Base-by-base conservation (phyloP, 73 alveolate genomes). In the Stentor roeselii region DNA sequence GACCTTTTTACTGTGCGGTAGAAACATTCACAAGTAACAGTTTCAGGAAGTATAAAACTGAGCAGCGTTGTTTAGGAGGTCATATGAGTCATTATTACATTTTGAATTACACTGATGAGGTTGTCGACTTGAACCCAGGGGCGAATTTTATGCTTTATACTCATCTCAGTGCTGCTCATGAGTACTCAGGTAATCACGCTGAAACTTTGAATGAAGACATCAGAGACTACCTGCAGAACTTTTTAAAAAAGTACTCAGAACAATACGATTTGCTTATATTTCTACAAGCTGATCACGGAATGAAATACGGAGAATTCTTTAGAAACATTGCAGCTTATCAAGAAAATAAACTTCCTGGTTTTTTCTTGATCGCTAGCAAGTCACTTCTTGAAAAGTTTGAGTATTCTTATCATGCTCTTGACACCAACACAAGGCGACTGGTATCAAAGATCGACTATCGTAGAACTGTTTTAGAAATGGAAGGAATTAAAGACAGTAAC, bases 121-220 rank as follows among this genome's bases (percentile, higher is more conserved):
- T 67, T 67, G 80, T 32, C 0, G 80, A 67, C 11, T 21, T 67
- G 41, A 21, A 67, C 34, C n/a, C 41, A 21, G 41, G 37, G 37
- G 37, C 41, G 1, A 67, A 2, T 32, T 2, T 67, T 21, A 21
- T 21, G 80, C n/a, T 67, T 67, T 67, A 67, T 67, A 67, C 21
- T 34, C 80, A 67, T 67, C 34, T 67, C 14, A 67, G 41, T 21
- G 80, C 80, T 1, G 80, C 80, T 67, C 80, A 67, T 32, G 80
- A 67, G 34, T 27, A 21, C 41, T 27, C 80, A 67, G 80, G 80
- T 21, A 36, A 67, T 15, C 80, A 67, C 34, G 80, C 80, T 32
- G 41, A 67, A 67, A 67, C 80, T 21, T 21, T 67, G 34, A 32
- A 67, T 2, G 80, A 67, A 30, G 80, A 67, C 41, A 21, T 67